Evolutionary conservation across 768 basidiomycete species (phyloP).

Genomic region (Lyophyllum decastes): DNA sequence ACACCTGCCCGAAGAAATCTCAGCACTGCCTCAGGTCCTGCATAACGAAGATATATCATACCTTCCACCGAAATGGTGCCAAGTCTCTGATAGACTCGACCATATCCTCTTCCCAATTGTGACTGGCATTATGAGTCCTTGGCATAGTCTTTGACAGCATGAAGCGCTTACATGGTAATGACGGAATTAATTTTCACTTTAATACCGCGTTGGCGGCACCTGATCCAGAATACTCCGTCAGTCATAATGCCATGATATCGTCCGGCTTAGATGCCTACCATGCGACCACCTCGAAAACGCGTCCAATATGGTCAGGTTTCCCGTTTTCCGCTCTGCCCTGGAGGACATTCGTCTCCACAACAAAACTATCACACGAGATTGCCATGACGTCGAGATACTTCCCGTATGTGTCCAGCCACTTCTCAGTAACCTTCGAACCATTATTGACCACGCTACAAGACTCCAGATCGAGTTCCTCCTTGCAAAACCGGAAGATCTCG

Average conservation of each 20-base stretch:
- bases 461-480: constrained; percentile 35
- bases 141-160: background rate
- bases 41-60: constrained; percentile 2
- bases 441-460: constrained; percentile 29
- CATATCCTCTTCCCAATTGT: constrained; percentile 43
- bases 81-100: constrained; percentile 33
- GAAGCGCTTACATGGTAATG: constrained; percentile 18
- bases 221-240: background rate
- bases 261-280: constrained; percentile 9
- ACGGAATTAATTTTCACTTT: constrained; percentile 38
- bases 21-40: background rate
- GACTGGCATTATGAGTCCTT: constrained; percentile 16
- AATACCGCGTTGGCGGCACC: constrained; percentile 34
- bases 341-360: constrained; percentile 32
- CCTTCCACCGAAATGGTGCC: constrained; percentile 41
- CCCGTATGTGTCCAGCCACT: constrained; percentile 40
- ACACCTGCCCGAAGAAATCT: constrained; percentile 11
- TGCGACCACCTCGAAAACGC: constrained; percentile 34
- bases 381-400: constrained; percentile 42
- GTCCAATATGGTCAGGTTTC: constrained; percentile 29
- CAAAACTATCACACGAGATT: constrained; percentile 40
- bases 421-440: constrained; percentile 42
- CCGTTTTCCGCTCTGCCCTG: constrained; percentile 33
- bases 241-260: background rate
- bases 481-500: constrained; percentile 36